Conservation (phyloP, 257 asterid species). For the Ocimum tenuiflorum region DNA sequence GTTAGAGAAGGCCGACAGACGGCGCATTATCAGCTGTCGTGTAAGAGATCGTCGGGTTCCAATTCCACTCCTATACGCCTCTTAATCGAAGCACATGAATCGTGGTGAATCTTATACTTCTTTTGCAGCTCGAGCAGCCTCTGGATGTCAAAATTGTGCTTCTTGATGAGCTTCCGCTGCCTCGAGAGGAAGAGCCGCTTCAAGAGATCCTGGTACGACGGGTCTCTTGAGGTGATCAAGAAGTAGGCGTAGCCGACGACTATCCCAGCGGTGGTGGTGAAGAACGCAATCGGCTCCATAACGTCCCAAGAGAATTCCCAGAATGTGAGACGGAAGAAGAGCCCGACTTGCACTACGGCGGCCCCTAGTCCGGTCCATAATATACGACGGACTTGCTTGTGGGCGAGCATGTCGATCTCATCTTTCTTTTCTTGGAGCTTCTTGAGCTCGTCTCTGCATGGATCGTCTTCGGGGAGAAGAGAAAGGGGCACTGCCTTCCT, state of each 20-base stretch:
- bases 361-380: conserved; percentile 69
- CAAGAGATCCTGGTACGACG: conserved; percentile 65
- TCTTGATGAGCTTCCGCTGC: conserved; percentile 77
- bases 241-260: conserved; percentile 81
- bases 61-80: conserved; percentile 43
- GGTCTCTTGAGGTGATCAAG: conserved; percentile 80
- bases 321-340: conserved; percentile 86
- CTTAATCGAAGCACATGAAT: conserved; percentile 39
- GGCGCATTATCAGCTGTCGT: conserved; percentile 27
- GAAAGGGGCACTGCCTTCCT: conserved; percentile 71
- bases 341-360: conserved; percentile 55
- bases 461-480: conserved; percentile 63
- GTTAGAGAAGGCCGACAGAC: not conserved
- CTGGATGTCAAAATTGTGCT: conserved; percentile 51
- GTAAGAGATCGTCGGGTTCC: conserved; percentile 55
- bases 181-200: conserved; percentile 83
- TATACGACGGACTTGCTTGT: conserved; percentile 76
- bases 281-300: conserved; percentile 91
- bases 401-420: conserved; percentile 62
- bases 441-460: conserved; percentile 52
- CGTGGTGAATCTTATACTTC: conserved; percentile 37
- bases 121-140: conserved; percentile 68
- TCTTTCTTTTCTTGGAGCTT: conserved; percentile 54
- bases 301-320: conserved; percentile 99
- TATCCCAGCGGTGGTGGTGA: conserved; percentile 65